Percentiles rank a stretch among this genome's conserved stretches.
Conservation (phyloP, 495 filamentous ascomycete genomes). For the Neurospora cerealis region DNA sequence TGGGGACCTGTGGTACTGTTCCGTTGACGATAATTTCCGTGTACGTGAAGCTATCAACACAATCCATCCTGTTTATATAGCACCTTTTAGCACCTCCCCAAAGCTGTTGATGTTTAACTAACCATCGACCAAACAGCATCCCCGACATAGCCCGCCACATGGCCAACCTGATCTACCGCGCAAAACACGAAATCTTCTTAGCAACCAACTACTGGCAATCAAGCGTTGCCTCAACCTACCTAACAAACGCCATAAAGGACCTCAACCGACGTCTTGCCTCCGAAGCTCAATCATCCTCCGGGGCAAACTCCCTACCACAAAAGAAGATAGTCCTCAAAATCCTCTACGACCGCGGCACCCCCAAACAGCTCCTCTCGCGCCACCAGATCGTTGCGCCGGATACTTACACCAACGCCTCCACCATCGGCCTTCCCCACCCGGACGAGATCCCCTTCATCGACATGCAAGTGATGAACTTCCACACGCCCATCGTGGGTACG, state of each 20-base stretch:
- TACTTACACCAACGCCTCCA: conserved; percentile 40
- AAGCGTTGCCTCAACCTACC: conserved; percentile 52
- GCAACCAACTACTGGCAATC: conserved; percentile 69
- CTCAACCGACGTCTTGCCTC: conserved; percentile 52
- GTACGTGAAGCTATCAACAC: conserved; percentile 1
- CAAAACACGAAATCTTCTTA: conserved; percentile 60
- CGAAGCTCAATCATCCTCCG: conserved; percentile 29
- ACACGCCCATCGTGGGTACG: conserved; percentile 61
- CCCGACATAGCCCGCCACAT: conserved; percentile 65
- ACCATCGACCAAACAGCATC: conserved; percentile 24
- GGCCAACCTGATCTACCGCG: conserved; percentile 63
- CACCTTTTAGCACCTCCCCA: not conserved
- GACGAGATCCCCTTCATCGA: conserved; percentile 62
- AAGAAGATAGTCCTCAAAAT: conserved; percentile 56
- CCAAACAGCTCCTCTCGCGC: conserved; percentile 52
- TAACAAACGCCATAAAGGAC: conserved; percentile 59
- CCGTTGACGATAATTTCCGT: conserved; percentile 61
- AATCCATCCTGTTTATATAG: too few relatives aligned
- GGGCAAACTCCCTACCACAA: not conserved
- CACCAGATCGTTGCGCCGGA: conserved; percentile 49
- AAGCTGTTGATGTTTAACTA: not conserved
- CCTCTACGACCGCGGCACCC: conserved; percentile 62
- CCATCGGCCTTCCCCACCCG: conserved; percentile 49
- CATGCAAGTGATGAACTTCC: conserved; percentile 64
- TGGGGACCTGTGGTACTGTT: conserved; percentile 56